Evolutionary conservation across 768 basidiomycete species (phyloP).

Genomic region (Pleurotus platypus): DNA sequence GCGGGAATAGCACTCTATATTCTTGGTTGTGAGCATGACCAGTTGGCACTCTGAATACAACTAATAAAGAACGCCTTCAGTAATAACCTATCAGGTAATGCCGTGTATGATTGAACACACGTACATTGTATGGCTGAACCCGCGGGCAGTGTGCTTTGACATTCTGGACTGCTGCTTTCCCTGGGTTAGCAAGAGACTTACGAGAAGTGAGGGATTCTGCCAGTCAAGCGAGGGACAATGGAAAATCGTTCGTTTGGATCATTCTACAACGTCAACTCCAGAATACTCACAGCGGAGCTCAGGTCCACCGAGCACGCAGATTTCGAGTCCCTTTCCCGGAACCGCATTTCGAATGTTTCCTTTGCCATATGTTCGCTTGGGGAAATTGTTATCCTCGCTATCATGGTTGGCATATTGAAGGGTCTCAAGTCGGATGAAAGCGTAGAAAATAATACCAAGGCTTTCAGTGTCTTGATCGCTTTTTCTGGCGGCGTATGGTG

Average conservation of each 20-base stretch:
- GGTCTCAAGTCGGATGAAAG: conserved; percentile 58
- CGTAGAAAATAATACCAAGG: conserved; percentile 69
- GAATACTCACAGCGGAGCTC: neutral
- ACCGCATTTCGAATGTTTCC: conserved; percentile 73
- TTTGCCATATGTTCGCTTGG: conserved; percentile 68
- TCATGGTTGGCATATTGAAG: conserved; percentile 76
- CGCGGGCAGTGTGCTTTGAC: conserved; percentile 55
- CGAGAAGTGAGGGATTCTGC: conserved; percentile 62
- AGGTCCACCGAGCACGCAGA: conserved; percentile 49
- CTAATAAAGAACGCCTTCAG: conserved; percentile 22
- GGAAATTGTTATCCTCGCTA: conserved; percentile 63
- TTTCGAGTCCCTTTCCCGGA: conserved; percentile 63
- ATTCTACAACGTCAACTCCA: no score
- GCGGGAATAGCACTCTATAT: conserved; percentile 60
- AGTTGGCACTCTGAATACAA: neutral
- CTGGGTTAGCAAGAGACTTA: conserved; percentile 67
- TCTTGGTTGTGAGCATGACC: conserved; percentile 47
- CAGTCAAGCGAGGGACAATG: conserved; percentile 30
- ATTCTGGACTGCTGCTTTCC: conserved; percentile 84
- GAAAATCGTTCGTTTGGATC: conserved; percentile 39
- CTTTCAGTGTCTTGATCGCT: conserved; percentile 74
- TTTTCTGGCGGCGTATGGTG: conserved; percentile 78
- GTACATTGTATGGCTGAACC: no score
- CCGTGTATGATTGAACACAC: no score
- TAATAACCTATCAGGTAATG: conserved; percentile 67